Evolutionary conservation across 805 yeast species (phyloP).

Genomic region (Hanseniaspora vineae): DNA sequence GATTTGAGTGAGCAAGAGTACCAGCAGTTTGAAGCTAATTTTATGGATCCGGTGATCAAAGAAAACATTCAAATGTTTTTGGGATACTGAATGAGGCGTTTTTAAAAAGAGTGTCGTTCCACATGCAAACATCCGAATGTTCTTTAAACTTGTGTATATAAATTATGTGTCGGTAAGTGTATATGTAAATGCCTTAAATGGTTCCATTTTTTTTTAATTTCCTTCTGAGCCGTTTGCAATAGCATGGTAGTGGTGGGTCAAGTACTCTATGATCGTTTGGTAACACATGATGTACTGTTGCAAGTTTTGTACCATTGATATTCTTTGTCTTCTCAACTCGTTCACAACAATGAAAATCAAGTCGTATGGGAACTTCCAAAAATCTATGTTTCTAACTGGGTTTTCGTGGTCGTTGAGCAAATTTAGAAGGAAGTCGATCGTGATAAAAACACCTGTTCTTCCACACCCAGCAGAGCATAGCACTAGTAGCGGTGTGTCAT

Average conservation of each 20-base stretch:
- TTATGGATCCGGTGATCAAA: conserved; percentile 12
- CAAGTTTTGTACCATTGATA: conserved; percentile 69
- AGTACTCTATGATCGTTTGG: conserved; percentile 32
- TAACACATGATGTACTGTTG: conserved; percentile 63
- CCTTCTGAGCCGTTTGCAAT: not conserved
- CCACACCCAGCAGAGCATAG: conserved; percentile 99
- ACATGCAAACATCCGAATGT: too few species aligned
- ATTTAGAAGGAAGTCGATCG: conserved; percentile 40
- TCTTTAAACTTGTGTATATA: not conserved
- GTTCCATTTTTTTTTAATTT: not conserved
- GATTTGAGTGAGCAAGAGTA: conserved; percentile 15
- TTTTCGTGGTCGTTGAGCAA: conserved; percentile 24
- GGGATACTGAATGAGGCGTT: too few species aligned
- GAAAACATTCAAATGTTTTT: conserved; percentile 19
- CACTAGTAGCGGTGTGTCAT: conserved; percentile 40
- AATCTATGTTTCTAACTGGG: conserved; percentile 24
- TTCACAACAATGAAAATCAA: conserved; percentile 47
- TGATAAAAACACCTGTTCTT: conserved; percentile 78
- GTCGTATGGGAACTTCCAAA: conserved; percentile 34
- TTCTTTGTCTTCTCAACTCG: conserved; percentile 51
- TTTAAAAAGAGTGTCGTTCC: too few species aligned
- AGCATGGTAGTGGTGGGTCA: conserved; percentile 8
- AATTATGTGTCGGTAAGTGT: not conserved
- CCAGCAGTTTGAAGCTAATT: conserved; percentile 11
- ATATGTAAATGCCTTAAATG: not conserved